These are phyloP conservation scores for Fusarium solani-melongenae DNA, from an alignment of 2,329 filamentous ascomycete species.

Conservation along the genomic window DNA sequence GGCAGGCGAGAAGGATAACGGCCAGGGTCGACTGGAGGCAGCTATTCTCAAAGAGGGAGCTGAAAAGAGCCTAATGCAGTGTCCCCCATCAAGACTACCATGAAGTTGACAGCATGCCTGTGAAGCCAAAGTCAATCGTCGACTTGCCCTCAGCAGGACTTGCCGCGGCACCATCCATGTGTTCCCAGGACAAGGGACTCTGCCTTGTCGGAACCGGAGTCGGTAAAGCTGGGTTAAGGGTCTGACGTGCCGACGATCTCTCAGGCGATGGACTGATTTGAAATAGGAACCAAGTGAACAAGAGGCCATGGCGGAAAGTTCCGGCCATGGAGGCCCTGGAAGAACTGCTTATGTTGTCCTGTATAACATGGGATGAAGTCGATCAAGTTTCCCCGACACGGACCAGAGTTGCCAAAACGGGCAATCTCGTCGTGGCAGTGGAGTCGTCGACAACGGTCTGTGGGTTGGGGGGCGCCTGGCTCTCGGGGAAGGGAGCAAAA, in stretches of 20 bases:
- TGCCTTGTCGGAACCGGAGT: slow-evolving; percentile 31
- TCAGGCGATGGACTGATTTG: slow-evolving; percentile 36
- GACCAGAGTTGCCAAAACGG: slow-evolving; percentile 39
- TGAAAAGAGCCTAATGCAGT: slow-evolving; percentile 25
- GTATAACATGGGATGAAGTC: slow-evolving; percentile 39
- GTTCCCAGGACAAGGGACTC: slow-evolving; percentile 21
- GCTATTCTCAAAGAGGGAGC: slow-evolving; percentile 29
- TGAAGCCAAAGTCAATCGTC: slow-evolving; percentile 10
- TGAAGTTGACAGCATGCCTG: slow-evolving; percentile 13
- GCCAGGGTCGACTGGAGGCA: slow-evolving; percentile 19
- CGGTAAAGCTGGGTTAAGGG: slow-evolving; percentile 34
- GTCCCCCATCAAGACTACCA: slow-evolving; percentile 12
- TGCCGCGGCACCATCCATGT: slow-evolving; percentile 20
- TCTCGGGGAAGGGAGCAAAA: slow-evolving; percentile 32
- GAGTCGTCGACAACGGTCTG: slow-evolving; percentile 32
- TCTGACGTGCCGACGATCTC: slow-evolving; percentile 40
- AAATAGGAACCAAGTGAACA: slow-evolving; percentile 12
- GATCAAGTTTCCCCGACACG: slow-evolving; percentile 40
- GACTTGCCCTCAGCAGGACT: slow-evolving; percentile 18
- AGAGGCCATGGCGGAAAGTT: slow-evolving; percentile 30
- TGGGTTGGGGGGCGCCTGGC: slow-evolving; percentile 32
- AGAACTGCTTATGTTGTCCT: slow-evolving; percentile 31
- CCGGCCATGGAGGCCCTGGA: slow-evolving; percentile 28
- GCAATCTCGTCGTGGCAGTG: slow-evolving; percentile 44
- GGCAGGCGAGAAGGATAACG: slow-evolving; percentile 11